Conservation (phyloP, 257 asterid species). For the Petrea volubilis region DNA sequence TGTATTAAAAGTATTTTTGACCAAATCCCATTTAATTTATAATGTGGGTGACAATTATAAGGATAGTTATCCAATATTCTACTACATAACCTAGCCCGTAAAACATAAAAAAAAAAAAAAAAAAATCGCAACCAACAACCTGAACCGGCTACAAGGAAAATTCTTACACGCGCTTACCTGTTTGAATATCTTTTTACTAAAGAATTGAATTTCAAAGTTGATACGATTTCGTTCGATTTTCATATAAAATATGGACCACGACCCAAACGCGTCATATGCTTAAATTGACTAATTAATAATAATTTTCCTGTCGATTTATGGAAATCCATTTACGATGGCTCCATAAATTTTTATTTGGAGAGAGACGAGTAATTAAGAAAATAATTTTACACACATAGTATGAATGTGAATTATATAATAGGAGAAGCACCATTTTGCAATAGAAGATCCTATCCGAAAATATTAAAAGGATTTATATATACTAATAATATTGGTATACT, state of each 20-base stretch:
- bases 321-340: too few relatives aligned
- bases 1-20: not conserved
- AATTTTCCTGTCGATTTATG: too few relatives aligned
- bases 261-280: not conserved
- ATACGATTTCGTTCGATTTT: not conserved
- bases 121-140: constrained; percentile 11
- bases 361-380: too few relatives aligned
- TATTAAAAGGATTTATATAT: too few relatives aligned
- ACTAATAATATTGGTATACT: too few relatives aligned
- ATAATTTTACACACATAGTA: too few relatives aligned
- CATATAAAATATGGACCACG: not conserved
- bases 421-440: too few relatives aligned
- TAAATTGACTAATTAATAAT: too few relatives aligned
- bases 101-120: not conserved
- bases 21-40: constrained; percentile 13
- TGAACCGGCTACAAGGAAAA: not conserved
- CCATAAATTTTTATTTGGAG: too few relatives aligned
- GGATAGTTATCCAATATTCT: constrained; percentile 3
- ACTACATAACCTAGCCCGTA: not conserved
- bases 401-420: too few relatives aligned
- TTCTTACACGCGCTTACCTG: not conserved
- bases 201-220: not conserved
- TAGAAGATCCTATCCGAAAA: too few relatives aligned
- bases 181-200: not conserved
- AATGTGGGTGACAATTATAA: not conserved